Evolutionary conservation across 2,329 filamentous ascomycete genomes (phyloP).

Genomic region (Fusarium coffeatum): DNA sequence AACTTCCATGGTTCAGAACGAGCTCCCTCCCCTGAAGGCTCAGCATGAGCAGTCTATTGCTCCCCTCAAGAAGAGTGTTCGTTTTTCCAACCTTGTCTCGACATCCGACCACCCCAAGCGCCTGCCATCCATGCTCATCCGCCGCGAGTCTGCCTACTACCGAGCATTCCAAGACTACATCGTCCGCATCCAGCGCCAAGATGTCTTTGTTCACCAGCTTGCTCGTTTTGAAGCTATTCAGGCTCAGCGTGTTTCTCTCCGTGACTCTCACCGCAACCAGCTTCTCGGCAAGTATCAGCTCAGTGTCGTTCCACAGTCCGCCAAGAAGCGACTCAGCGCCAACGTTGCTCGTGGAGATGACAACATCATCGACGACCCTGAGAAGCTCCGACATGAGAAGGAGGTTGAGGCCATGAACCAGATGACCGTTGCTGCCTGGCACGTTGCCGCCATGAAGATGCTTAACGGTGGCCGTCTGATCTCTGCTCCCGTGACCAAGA

Average conservation of each 20-base stretch:
- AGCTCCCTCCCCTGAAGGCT: conserved; percentile 34
- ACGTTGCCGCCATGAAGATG: conserved; percentile 69
- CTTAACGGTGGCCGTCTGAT: conserved; percentile 74
- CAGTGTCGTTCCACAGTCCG: conserved; percentile 73
- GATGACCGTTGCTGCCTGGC: conserved; percentile 70
- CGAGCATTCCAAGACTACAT: conserved; percentile 84
- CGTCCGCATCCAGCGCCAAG: conserved; percentile 72
- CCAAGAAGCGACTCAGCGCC: conserved; percentile 76
- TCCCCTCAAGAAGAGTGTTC: conserved; percentile 77
- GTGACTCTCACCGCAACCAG: conserved; percentile 79
- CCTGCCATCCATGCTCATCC: conserved; percentile 64
- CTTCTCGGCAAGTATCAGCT: conserved; percentile 88
- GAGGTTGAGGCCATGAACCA: conserved; percentile 84
- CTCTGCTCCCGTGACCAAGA: conserved; percentile 71
- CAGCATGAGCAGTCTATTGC: conserved; percentile 38
- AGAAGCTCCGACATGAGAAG: conserved; percentile 75
- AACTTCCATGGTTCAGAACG: conserved; percentile 45
- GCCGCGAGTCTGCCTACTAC: conserved; percentile 84
- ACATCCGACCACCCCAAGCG: conserved; percentile 60
- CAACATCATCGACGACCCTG: conserved; percentile 70
- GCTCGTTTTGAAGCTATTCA: conserved; percentile 91
- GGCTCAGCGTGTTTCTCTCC: conserved; percentile 79
- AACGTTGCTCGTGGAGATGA: conserved; percentile 81
- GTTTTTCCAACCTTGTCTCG: conserved; percentile 71
- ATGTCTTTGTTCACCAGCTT: conserved; percentile 87